phyloP scores from a whole-genome alignment of 2,329 filamentous ascomycete genomes.

The Xenoacremonium recifei region DNA sequence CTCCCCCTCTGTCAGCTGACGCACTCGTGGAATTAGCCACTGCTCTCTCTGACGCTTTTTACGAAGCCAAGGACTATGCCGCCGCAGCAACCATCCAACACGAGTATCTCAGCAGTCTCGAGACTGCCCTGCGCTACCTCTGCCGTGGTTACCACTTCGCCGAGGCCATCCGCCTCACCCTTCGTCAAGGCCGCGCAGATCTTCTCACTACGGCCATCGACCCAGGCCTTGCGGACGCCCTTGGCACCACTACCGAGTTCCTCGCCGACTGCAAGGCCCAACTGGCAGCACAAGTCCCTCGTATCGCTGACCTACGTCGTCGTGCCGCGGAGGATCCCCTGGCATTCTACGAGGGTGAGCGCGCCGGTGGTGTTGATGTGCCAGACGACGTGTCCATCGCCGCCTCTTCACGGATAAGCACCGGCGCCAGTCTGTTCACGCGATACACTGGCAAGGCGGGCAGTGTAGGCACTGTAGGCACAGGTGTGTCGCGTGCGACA shows the following conservation, averaged over 20 bases:
- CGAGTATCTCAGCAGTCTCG: constrained; percentile 75
- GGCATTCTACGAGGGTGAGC: constrained; percentile 82
- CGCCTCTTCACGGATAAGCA: constrained; percentile 74
- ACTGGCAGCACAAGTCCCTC: constrained; percentile 78
- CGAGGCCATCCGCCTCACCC: constrained; percentile 79
- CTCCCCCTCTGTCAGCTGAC: constrained; percentile 55
- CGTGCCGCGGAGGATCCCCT: constrained; percentile 84
- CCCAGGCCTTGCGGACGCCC: constrained; percentile 73
- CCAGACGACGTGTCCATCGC: constrained; percentile 93
- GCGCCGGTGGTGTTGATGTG: constrained; percentile 63
- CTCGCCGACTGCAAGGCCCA: constrained; percentile 91
- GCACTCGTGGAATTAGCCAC: constrained; percentile 68
- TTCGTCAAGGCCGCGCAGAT: constrained; percentile 56
- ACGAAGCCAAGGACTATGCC: constrained; percentile 80
- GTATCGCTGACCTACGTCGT: constrained; percentile 75
- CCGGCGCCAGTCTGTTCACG: constrained; percentile 86
- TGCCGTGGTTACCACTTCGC: constrained; percentile 87
- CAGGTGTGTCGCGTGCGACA: constrained; percentile 73
- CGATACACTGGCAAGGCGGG: constrained; percentile 75
- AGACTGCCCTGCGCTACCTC: constrained; percentile 69
- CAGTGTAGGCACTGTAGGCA: constrained; percentile 66
- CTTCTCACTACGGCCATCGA: constrained; percentile 73
- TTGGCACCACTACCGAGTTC: constrained; percentile 82
- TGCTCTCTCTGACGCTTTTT: constrained; percentile 73
- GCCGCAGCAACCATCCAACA: constrained; percentile 77